Conservation (phyloP, 2,329 filamentous ascomycete species). For the Epichloe sylvatica region DNA sequence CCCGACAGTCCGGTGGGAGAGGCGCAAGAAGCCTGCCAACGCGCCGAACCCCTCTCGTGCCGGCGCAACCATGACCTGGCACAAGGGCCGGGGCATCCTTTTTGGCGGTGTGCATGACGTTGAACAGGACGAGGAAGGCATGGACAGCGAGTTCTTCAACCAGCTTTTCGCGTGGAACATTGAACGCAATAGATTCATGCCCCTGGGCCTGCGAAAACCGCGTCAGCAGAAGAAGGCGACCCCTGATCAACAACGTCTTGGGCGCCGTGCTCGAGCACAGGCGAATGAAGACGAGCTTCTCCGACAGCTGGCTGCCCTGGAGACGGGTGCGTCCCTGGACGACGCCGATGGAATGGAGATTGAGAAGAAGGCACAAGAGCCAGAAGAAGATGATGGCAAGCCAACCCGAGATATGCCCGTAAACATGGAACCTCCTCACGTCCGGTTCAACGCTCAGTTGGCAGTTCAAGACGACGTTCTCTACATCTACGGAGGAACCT, state of each 20-base stretch:
- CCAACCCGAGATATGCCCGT: constrained; percentile 50
- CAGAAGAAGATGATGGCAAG: constrained; percentile 41
- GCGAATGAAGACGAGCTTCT: constrained; percentile 87
- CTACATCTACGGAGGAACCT: constrained; percentile 91
- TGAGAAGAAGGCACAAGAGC: constrained; percentile 36
- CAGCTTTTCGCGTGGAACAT: constrained; percentile 85
- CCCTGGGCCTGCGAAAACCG: constrained; percentile 60
- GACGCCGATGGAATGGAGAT: constrained; percentile 35
- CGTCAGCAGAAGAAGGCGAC: constrained; percentile 48
- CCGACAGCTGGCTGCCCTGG: constrained; percentile 70
- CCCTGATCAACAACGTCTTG: constrained; percentile 38
- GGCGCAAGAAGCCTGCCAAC: constrained; percentile 83
- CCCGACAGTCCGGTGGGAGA: constrained; percentile 78
- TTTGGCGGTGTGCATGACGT: constrained; percentile 94
- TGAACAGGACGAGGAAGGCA: constrained; percentile 81
- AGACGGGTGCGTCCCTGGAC: constrained; percentile 55
- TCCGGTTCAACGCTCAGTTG: constrained; percentile 80
- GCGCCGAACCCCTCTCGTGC: constrained; percentile 69
- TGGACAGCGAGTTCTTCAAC: constrained; percentile 96
- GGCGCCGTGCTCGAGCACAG: constrained; percentile 60
- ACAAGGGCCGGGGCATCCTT: constrained; percentile 88
- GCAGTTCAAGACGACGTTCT: constrained; percentile 84
- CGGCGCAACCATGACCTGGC: constrained; percentile 84
- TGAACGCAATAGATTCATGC: constrained; percentile 90
- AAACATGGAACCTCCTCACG: constrained; percentile 72